These are phyloP conservation scores for Kodamaea neixiangensis DNA, from an alignment of 805 yeast species.

Conservation along the genomic window DNA sequence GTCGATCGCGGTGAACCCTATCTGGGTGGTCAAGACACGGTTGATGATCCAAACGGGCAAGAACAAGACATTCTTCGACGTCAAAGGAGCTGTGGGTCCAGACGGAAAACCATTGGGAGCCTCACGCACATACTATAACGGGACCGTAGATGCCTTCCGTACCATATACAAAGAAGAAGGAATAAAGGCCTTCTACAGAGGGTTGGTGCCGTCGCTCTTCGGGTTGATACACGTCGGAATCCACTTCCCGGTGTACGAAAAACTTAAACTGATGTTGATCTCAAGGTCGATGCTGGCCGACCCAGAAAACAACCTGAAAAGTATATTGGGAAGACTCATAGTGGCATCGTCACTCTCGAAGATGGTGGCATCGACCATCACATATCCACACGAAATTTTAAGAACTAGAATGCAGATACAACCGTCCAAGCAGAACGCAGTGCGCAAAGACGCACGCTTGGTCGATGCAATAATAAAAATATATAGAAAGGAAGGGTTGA, in stretches of 20 bases:
- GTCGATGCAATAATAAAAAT: constrained; percentile 41
- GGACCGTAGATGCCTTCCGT: constrained; percentile 80
- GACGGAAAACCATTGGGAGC: constrained; percentile 6
- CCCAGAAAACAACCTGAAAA: constrained; percentile 8
- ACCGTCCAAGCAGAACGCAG: constrained; percentile 21
- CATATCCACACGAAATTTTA: constrained; percentile 94
- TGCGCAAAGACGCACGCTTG: constrained; percentile 20
- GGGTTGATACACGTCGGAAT: constrained; percentile 94
- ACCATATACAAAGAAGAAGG: constrained; percentile 85
- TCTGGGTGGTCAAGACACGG: constrained; percentile 97
- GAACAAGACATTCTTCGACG: constrained; percentile 34
- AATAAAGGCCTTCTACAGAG: constrained; percentile 76
- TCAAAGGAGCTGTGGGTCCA: constrained; percentile 13
- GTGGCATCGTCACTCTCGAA: constrained; percentile 78
- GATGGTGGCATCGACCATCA: constrained; percentile 82
- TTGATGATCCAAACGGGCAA: constrained; percentile 79
- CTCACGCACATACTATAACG: constrained; percentile 52
- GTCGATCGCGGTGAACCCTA: constrained; percentile 85
- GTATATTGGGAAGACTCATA: constrained; percentile 33
- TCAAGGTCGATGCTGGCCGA: neutral
- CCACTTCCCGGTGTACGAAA: constrained; percentile 92
- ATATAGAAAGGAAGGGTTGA: constrained; percentile 66
- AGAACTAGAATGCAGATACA: constrained; percentile 87
- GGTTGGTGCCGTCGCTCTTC: constrained; percentile 84
- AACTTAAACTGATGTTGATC: constrained; percentile 58